phyloP scores from a whole-genome alignment of 306 rosid species.

The Prunus mira region DNA sequence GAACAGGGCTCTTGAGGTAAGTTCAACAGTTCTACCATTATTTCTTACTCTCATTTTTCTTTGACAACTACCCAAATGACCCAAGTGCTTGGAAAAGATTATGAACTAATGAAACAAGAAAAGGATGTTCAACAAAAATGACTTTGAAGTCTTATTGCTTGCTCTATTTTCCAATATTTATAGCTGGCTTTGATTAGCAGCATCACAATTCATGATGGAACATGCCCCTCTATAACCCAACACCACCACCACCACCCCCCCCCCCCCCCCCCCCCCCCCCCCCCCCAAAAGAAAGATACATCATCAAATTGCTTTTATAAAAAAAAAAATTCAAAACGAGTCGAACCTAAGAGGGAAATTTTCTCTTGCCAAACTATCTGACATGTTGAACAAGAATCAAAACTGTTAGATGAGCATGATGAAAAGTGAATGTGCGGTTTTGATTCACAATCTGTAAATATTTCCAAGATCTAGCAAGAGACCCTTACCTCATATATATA shows the following conservation, averaged over 20 bases:
- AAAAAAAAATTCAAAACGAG: neutral
- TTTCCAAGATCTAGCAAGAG: neutral
- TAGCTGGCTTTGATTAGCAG: no score
- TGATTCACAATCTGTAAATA: neutral
- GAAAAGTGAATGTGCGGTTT: neutral
- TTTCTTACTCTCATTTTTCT: neutral
- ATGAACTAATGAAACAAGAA: neutral
- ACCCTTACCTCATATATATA: neutral
- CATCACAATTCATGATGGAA: no score
- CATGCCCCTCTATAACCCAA: no score
- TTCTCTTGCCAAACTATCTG: neutral
- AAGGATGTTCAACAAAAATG: neutral
- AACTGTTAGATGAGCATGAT: neutral
- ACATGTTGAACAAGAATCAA: no score
- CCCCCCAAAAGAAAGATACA: no score
- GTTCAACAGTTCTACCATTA: neutral
- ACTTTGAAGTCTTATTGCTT: no score
- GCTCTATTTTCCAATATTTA: no score
- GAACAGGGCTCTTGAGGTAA: slow-evolving; percentile 95
- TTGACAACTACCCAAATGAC: neutral
- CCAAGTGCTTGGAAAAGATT: neutral
- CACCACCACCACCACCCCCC: no score
- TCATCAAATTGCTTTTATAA: neutral
- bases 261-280: no score
- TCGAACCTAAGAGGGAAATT: neutral